phyloP scores from a whole-genome alignment of 2,329 filamentous ascomycete species.

The Ramichloridium luteum region DNA sequence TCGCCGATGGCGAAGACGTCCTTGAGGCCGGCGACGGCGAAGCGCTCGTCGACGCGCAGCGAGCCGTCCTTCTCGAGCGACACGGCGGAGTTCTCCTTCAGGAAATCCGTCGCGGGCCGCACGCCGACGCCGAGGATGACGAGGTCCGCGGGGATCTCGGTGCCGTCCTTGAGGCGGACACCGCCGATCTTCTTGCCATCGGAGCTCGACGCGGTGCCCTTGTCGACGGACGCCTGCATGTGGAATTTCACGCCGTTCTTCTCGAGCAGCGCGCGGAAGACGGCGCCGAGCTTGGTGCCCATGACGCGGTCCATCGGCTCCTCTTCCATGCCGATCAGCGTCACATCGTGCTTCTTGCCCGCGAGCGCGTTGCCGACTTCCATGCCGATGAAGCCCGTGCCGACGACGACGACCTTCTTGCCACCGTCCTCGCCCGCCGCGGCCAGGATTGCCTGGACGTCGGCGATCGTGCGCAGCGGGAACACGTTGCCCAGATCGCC shows the following conservation, averaged over 20 bases:
- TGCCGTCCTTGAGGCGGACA: constrained; percentile 76
- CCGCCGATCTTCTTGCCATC: constrained; percentile 64
- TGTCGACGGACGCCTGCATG: constrained; percentile 68
- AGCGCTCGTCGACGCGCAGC: constrained; percentile 65
- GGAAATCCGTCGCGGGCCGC: constrained; percentile 68
- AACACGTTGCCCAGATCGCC: constrained; percentile 74
- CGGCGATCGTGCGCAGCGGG: constrained; percentile 62
- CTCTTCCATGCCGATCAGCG: constrained; percentile 78
- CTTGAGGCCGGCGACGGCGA: constrained; percentile 60
- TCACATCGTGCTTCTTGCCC: constrained; percentile 66
- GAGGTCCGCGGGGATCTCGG: constrained; percentile 69
- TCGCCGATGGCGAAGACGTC: constrained; percentile 91
- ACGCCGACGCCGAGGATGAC: constrained; percentile 90
- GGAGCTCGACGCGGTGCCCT: constrained; percentile 58
- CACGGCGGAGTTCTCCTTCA: constrained; percentile 58
- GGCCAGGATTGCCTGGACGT: constrained; percentile 63
- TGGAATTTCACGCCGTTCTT: constrained; percentile 82
- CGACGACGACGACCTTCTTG: constrained; percentile 87
- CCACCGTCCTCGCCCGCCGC: constrained; percentile 66
- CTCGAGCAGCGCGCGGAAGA: constrained; percentile 69
- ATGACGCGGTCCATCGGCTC: constrained; percentile 77
- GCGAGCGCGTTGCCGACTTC: constrained; percentile 78
- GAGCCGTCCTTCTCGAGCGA: constrained; percentile 75
- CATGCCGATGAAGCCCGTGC: constrained; percentile 95
- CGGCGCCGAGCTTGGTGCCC: constrained; percentile 65